Base-by-base conservation (phyloP, 306 rosid genomes). In the Begonia fuchsioides region DNA sequence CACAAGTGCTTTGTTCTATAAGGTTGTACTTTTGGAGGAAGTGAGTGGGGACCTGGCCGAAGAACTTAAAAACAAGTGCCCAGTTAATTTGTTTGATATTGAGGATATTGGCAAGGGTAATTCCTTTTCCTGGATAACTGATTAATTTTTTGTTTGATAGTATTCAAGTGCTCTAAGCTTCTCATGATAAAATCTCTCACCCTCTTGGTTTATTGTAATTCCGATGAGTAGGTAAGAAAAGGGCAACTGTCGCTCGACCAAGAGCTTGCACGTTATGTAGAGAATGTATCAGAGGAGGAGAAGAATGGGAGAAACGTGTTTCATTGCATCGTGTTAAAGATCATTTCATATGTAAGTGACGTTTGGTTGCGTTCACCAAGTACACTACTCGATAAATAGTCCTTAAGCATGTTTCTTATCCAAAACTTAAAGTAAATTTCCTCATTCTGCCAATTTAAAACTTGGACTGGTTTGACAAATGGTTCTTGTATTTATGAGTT, bases 241-340 rank as follows among this genome's bases (percentile, higher is more conserved):
- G 70, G 74, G 86, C 93, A 44, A 76, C 50, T 6, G 94, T 75
- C 48, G 77, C 69, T 45, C 74, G 62, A 12, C 87, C 97, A 8
- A 73, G 97, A 56, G 71, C 61, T 5, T 90, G 97, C 77, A 90
- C 95, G 60, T 67, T 84, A 32, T 90, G 95, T 64, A 79, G 97
- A 73, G 97, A 90, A 67, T 90, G 97, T 72, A 79, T 90, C 54
- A 76, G 95, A 79, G 97, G 73, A 11, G 96, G 81, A n/a, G 59
- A 79, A 54, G 81, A 69, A 54, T 81, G 97, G 97, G 92, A 81
- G 66, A 78, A 90, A 38, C 81, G 79, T 0, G 73, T 90, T 39
- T 56, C 95, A 32, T 32, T 90, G 43, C 87, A 74, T 4, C 97
- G 97, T 13, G 86, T 76, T 26, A 90, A 90, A 61, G 70, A 78